phyloP scores from a whole-genome alignment of 768 basidiomycete species.

The Clitopilus passeckerianus region DNA sequence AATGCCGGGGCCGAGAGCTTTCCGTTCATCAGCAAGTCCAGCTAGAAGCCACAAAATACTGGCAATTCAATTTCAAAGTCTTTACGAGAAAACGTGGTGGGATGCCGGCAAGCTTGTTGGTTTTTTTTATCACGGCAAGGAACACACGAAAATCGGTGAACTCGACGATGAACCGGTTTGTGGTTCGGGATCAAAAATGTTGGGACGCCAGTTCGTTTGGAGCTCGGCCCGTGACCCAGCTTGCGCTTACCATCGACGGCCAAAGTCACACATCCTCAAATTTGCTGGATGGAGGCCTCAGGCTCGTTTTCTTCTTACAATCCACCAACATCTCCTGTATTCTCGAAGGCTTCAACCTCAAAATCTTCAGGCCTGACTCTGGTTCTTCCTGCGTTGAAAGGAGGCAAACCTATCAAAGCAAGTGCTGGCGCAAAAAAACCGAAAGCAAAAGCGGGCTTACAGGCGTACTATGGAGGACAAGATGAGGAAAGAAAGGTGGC shows the following conservation, averaged over 20 bases:
- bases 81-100: too few species aligned
- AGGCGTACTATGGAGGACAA: conserved; percentile 20
- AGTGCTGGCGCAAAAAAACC: conserved; percentile 34
- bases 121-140: too few species aligned
- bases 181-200: not conserved
- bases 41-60: too few species aligned
- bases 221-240: conserved; percentile 9
- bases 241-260: conserved; percentile 9
- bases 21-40: too few species aligned
- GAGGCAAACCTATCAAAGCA: conserved; percentile 49
- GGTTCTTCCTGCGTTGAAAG: conserved; percentile 62
- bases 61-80: too few species aligned
- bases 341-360: conserved; percentile 19
- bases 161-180: not conserved
- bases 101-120: too few species aligned
- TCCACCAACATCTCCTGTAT: not conserved
- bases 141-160: too few species aligned
- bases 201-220: not conserved
- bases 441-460: conserved; percentile 23
- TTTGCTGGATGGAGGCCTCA: conserved; percentile 15
- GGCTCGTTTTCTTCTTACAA: conserved; percentile 7
- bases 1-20: too few species aligned
- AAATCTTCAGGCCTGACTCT: conserved; percentile 54
- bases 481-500: conserved; percentile 35
- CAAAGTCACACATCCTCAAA: conserved; percentile 6